Base-by-base conservation (phyloP, 805 yeast genomes). In the Saturnispora galanensis region DNA sequence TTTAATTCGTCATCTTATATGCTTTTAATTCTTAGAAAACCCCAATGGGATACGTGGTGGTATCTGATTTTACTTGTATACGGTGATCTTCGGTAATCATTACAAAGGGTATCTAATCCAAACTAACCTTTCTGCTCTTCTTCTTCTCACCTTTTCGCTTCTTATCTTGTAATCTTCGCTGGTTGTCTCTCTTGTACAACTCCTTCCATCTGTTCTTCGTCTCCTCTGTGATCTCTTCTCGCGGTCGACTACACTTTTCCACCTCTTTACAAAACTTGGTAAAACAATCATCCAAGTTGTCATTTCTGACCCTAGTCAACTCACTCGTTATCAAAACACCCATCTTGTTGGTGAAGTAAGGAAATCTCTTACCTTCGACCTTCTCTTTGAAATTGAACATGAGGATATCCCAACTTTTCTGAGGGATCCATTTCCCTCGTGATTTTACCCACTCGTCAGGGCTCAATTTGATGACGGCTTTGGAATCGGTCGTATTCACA, bases 401-500 rank as follows among this genome's bases (percentile, higher is more conserved):
- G 1, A 74, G 46, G 42, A 67, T 70, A 28, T 56, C 55, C 41
- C 65, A 55, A 2, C 66, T 52, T 2, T 64, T 56, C 4, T 43
- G 42, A 5, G 76, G 73, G 3, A 74, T 63, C 75, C 76, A 71
- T 29, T 51, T 62, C 54, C 51, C 66, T 51, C 56, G 68, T 50
- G 75, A 70, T 59, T 46, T 60, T 52, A 39, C 58, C 64, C 41
- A 71, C 57, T 51, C 67, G 41, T 11, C 66, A 38, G 32, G 62
- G 44, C 34, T 66, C 61, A 37, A 70, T 12, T 49, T 49, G 9
- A 59, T 39, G 12, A 54, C 44, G 1, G 62, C 79, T 49, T 75
- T 75, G 1, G 77, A 68, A 8, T 74, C 71, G 0, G 80, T 74
- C 34, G 73, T 74, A 49, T 76, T 76, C n/a, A 76, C 81, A 50